Base-by-base conservation (phyloP, 208 protist genomes). In the Strigomonas galati region DNA sequence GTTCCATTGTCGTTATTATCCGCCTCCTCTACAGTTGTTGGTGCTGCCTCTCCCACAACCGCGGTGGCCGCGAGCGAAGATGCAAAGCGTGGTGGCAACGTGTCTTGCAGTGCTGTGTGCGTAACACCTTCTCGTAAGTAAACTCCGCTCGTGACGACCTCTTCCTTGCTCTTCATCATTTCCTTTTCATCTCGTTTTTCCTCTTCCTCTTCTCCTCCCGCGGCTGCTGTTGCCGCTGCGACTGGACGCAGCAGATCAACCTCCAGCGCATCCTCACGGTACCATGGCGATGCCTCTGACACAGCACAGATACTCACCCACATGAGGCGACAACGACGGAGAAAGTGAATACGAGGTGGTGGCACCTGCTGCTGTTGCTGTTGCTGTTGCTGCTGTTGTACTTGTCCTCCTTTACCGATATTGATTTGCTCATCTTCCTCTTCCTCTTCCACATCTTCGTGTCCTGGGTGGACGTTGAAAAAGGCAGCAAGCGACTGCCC, bases 401-500 rank as follows among this genome's bases (percentile, higher is more conserved):
- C n/a, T n/a, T n/a, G n/a, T n/a, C n/a, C n/a, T n/a, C n/a, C n/a
- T n/a, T n/a, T n/a, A n/a, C n/a, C n/a, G n/a, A n/a, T n/a, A n/a
- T n/a, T n/a, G n/a, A n/a, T n/a, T n/a, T n/a, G n/a, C n/a, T n/a
- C n/a, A n/a, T n/a, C n/a, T n/a, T 46, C 12, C 40, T 3, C 14
- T 15, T 46, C 40, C 40, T 19, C 40, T 15, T 46, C 40, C 40
- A 1, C 40, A 4, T 46, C 40, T 15, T 46, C 40, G 40, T 46
- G 15, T 4, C 40, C 40, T 15, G 40, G 12, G 40, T 46, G 40
- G 40, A 17, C 40, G 40, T 46, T 46, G 40, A 46, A 46, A 15
- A 46, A 46, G 19, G 74, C 69, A 9, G 64, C 67, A n/a, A 84
- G 35, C 1, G 73, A 44, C 60, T 78, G 69, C 15, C 78, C 78